Conservation (phyloP, 306 rosid genomes). For the Rosa rugosa region DNA sequence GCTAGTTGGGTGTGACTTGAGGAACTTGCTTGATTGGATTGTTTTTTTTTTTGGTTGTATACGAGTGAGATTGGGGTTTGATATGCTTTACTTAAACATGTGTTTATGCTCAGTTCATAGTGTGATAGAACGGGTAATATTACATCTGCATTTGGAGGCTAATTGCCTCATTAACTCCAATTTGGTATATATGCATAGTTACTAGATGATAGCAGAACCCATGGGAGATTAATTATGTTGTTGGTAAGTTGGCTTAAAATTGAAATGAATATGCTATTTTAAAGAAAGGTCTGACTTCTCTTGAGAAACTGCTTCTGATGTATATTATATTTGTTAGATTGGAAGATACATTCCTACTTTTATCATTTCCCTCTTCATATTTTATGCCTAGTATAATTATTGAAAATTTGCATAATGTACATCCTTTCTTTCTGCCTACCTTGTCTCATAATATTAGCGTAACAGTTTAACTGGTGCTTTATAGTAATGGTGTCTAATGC, state of each 20-base stretch:
- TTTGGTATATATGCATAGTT: neutral
- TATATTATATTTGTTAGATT: neutral
- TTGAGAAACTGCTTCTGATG: neutral
- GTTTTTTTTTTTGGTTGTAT: neutral
- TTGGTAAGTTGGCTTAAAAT: neutral
- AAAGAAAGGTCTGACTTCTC: neutral
- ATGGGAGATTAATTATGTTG: neutral
- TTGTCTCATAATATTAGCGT: neutral
- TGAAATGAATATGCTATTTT: neutral
- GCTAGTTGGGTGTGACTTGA: constrained; percentile 1
- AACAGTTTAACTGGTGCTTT: neutral
- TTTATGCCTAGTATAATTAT: neutral
- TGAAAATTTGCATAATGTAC: neutral
- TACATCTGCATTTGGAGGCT: neutral
- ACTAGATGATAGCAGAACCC: neutral
- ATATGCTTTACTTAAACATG: neutral
- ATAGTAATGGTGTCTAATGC: neutral
- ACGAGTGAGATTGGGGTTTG: neutral
- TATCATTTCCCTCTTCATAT: neutral
- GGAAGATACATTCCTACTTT: neutral
- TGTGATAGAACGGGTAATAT: neutral
- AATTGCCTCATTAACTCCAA: neutral
- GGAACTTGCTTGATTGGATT: constrained; percentile 3
- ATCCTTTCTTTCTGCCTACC: neutral
- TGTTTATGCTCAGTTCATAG: neutral